These are phyloP conservation scores for Chaetothyriales sp. DNA, from an alignment of 2,329 filamentous ascomycete species.

Conservation along the genomic window DNA sequence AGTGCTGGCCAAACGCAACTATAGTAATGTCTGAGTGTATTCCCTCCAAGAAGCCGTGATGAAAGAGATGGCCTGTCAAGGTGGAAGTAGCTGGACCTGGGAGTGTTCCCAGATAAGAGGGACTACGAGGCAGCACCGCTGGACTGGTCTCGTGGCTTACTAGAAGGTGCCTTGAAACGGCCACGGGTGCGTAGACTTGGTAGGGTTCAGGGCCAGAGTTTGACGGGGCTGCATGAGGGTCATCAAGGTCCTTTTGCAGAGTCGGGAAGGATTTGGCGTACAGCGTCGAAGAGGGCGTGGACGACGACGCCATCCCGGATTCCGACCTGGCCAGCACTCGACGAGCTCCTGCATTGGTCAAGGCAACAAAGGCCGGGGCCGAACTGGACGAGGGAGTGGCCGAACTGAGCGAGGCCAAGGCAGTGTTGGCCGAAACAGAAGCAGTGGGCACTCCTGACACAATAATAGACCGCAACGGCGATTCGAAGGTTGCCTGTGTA, in stretches of 20 bases:
- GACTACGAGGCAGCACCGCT: slow-evolving; percentile 16
- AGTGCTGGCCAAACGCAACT: slow-evolving; percentile 36
- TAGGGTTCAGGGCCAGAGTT: slow-evolving; percentile 6
- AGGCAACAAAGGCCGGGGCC: slow-evolving; percentile 18
- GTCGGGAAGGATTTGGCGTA: slow-evolving; percentile 15
- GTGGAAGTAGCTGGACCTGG: slow-evolving; percentile 21
- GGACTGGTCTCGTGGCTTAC: slow-evolving; percentile 13
- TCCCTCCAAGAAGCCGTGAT: slow-evolving; percentile 36
- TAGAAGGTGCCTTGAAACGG: slow-evolving; percentile 20
- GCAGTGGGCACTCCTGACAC: slow-evolving; percentile 22
- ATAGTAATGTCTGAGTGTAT: slow-evolving; percentile 40
- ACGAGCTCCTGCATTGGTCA: slow-evolving; percentile 12
- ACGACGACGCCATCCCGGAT: slow-evolving; percentile 4
- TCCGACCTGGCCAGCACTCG: slow-evolving; percentile 5
- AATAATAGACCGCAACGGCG: slow-evolving; percentile 23
- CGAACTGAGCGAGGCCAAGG: slow-evolving; percentile 22
- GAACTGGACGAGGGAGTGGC: slow-evolving; percentile 16
- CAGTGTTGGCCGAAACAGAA: slow-evolving; percentile 23
- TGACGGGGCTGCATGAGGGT: slow-evolving; percentile 13
- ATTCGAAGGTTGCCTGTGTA: slow-evolving; percentile 18
- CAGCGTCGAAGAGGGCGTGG: slow-evolving; percentile 5
- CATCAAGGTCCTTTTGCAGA: slow-evolving; percentile 23
- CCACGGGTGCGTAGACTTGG: slow-evolving; percentile 16
- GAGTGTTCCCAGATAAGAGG: slow-evolving; percentile 17
- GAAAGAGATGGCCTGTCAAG: slow-evolving; percentile 38